A percentile compares a stretch with the other conserved stretches of the same genome.
phyloP scores from a whole-genome alignment of 345 rosid species.

The Dovyalis caffra region DNA sequence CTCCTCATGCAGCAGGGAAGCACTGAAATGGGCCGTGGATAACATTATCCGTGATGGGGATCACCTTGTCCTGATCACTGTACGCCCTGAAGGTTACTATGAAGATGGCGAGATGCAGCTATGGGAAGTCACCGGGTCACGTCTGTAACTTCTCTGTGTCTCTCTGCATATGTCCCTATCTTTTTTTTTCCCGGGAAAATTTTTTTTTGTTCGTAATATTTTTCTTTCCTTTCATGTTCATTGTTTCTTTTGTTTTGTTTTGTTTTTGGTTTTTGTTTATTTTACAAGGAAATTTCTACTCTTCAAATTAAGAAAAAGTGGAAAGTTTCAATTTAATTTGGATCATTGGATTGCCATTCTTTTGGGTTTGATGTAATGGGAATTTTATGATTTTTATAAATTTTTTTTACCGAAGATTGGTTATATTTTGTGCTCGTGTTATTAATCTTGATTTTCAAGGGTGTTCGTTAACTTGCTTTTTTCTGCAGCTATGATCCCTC shows the following conservation, averaged over 20 bases:
- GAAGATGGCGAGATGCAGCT: slow-evolving; percentile 90
- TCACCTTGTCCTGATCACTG: slow-evolving; percentile 64
- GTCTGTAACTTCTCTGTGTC: slow-evolving; percentile 28
- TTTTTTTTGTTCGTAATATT: background rate
- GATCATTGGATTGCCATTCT: too few species aligned
- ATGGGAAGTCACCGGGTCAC: slow-evolving; percentile 86
- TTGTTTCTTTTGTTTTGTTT: background rate
- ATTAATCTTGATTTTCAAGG: too few species aligned
- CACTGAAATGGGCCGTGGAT: slow-evolving; percentile 81
- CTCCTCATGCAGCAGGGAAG: slow-evolving; percentile 79
- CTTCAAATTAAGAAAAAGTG: too few species aligned
- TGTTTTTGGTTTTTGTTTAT: background rate
- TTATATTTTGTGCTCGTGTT: too few species aligned
- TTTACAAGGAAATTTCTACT: background rate
- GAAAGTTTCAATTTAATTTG: too few species aligned
- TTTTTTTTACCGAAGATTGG: too few species aligned
- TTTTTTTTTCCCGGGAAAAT: background rate
- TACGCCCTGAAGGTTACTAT: slow-evolving; percentile 52
- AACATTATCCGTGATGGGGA: slow-evolving; percentile 79
- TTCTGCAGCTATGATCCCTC: slow-evolving; percentile 66
- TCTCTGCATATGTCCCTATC: background rate
- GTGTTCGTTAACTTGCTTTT: too few species aligned
- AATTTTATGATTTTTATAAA: too few species aligned
- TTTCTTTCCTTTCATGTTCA: background rate
- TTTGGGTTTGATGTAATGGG: too few species aligned